Percentiles rank a stretch among this genome's conserved stretches.
Conservation (phyloP, 768 basidiomycete species). For the Hericium rajendrae region DNA sequence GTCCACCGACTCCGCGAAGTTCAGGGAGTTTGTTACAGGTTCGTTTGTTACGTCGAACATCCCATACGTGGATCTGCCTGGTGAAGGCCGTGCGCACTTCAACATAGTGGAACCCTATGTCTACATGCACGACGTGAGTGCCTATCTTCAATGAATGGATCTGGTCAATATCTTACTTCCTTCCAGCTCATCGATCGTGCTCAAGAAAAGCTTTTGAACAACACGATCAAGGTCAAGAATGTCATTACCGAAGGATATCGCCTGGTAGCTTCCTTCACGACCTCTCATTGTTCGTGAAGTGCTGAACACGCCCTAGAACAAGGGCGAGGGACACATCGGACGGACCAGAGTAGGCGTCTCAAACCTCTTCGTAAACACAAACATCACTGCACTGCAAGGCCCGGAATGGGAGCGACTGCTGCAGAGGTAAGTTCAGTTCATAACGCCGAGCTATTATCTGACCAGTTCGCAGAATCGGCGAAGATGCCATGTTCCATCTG, state of each 20-base stretch:
- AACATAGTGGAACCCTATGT: neutral
- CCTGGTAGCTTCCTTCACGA: slow-evolving; percentile 28
- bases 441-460: neutral
- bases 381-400: slow-evolving; percentile 54
- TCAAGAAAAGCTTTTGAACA: slow-evolving; percentile 42
- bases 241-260: slow-evolving; percentile 62
- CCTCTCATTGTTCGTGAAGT: too few species aligned
- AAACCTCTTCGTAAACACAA: slow-evolving; percentile 65
- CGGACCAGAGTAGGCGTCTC: slow-evolving; percentile 34
- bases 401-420: slow-evolving; percentile 61
- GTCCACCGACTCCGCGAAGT: neutral
- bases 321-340: slow-evolving; percentile 18
- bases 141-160: neutral
- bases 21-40: neutral
- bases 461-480: slow-evolving; percentile 51
- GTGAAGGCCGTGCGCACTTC: neutral
- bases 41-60: neutral
- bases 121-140: neutral
- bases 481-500: slow-evolving; percentile 67
- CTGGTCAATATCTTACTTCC: neutral
- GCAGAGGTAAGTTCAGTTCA: slow-evolving; percentile 35
- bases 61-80: neutral
- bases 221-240: slow-evolving; percentile 31
- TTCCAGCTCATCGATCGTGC: slow-evolving; percentile 54
- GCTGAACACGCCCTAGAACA: too few species aligned